Evolutionary conservation across 176 grass and related monocot species (phyloP), one percentile per base, ranked within the genome.

Genomic region (Tillandsia leiboldiana): DNA sequence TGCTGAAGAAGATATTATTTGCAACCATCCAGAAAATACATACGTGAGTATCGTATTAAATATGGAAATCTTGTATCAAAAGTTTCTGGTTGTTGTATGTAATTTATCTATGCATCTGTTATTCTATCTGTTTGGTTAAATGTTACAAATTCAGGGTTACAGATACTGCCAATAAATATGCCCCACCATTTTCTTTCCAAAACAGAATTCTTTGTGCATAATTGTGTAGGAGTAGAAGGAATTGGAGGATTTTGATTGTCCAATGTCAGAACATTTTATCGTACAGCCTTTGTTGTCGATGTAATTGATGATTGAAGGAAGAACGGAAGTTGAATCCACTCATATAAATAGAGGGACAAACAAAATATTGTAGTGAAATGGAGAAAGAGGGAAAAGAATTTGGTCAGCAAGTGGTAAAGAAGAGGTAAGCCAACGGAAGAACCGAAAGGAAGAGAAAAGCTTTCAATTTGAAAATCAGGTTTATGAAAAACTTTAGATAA

Each of bases 1-100:
- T 69, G 51, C 78, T 51, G 78, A 90, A 72, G 87, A 87, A 53
- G 83, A 72, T 70, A 72, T 58, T 73, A 59, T 83, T 47, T 80
- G 68, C 67, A 86, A 63, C 80, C 81, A 80, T 53, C 77, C 42
- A 27, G 78, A 95, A 75, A 80, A 75, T 80, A 73, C 53, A 54
- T 72, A 52, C 66, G 90, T 95, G 77, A 95, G 83, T 86, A 64
- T 10, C 81, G 7, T 28, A 73, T 72, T 26, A 48, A 50, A 73
- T 20, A 69, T 57, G 26, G 12, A 61, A 61, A n/a, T 2, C 2
- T 10, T 23, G 56, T 15, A n/a, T 61, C 22, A 61, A 42, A 61
- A 9, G 13, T 61, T 61, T 18, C 56, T 61, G 56, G 56, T 61
- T 61, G 56, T 20, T 10, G 10, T 20, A 10, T 18, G 56, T 20